Percentiles rank a stretch among this genome's conserved stretches.
Conservation (phyloP, 1,284 basidiomycete genomes). For the Coniophora puteana region DNA sequence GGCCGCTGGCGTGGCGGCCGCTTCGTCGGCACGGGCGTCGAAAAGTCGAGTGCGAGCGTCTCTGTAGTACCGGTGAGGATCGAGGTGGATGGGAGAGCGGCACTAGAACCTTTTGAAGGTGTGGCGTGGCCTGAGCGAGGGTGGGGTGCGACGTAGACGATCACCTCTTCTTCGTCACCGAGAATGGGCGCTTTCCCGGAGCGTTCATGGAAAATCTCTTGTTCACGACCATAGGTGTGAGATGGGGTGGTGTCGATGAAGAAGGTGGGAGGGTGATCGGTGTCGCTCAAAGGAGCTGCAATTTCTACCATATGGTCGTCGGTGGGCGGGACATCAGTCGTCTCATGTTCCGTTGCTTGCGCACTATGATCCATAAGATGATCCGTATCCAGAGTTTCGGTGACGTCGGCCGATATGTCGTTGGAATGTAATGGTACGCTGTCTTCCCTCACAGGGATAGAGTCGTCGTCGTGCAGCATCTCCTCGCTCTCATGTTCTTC, state of each 20-base stretch:
- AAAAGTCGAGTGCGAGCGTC: slow-evolving; percentile 12
- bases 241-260: slow-evolving; percentile 37
- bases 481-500: too few relatives aligned
- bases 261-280: not conserved
- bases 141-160: slow-evolving; percentile 61
- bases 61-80: slow-evolving; percentile 25
- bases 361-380: too few relatives aligned
- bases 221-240: too few relatives aligned
- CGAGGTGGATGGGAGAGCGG: slow-evolving; percentile 21
- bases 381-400: too few relatives aligned
- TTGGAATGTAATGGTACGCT: too few relatives aligned
- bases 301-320: too few relatives aligned
- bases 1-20: slow-evolving; percentile 10
- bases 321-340: too few relatives aligned
- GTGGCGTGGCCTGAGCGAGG: slow-evolving; percentile 31
- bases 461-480: too few relatives aligned
- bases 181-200: slow-evolving; percentile 13
- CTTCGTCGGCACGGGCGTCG: slow-evolving; percentile 4
- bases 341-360: too few relatives aligned
- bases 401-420: too few relatives aligned
- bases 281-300: too few relatives aligned
- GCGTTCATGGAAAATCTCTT: slow-evolving; percentile 23
- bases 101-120: slow-evolving; percentile 13
- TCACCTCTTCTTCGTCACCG: slow-evolving; percentile 48
- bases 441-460: too few relatives aligned